Evolutionary conservation across 2,329 filamentous ascomycete genomes (phyloP).

Genomic region (Colletotrichum sidae): DNA sequence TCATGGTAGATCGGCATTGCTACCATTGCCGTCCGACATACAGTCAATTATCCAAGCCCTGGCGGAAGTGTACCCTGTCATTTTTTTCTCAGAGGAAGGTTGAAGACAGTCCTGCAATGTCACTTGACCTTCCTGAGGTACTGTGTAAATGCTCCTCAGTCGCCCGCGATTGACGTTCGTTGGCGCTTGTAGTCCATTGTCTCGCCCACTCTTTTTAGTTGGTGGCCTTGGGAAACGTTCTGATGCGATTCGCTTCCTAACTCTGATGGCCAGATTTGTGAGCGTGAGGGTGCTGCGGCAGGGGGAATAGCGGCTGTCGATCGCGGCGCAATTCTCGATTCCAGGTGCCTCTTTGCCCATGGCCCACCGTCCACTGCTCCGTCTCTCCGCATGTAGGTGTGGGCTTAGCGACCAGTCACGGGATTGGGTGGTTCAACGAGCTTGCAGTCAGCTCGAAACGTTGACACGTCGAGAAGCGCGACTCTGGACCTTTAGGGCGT

Average conservation of each 20-base stretch:
- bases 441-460: conserved; percentile 19
- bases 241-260: not conserved
- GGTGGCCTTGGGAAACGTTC: conserved; percentile 16
- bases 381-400: conserved; percentile 37
- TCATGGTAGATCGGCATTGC: too few species aligned
- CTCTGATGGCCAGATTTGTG: conserved; percentile 31
- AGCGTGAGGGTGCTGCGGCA: conserved; percentile 31
- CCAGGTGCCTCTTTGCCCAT: conserved; percentile 26
- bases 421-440: conserved; percentile 6
- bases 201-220: conserved; percentile 18
- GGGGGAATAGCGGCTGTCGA: conserved; percentile 33
- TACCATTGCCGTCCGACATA: too few species aligned
- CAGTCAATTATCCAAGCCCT: too few species aligned
- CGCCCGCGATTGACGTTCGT: not conserved
- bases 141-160: not conserved
- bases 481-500: conserved; percentile 6
- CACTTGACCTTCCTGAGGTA: too few species aligned
- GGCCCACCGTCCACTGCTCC: conserved; percentile 16
- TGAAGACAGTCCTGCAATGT: too few species aligned
- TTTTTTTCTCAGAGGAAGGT: too few species aligned
- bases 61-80: too few species aligned
- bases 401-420: conserved; percentile 13
- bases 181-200: conserved; percentile 15
- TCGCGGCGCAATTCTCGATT: conserved; percentile 38
- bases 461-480: conserved; percentile 32